Conservation (phyloP, 2,329 filamentous ascomycete genomes). For the Colletotrichum sp. region DNA sequence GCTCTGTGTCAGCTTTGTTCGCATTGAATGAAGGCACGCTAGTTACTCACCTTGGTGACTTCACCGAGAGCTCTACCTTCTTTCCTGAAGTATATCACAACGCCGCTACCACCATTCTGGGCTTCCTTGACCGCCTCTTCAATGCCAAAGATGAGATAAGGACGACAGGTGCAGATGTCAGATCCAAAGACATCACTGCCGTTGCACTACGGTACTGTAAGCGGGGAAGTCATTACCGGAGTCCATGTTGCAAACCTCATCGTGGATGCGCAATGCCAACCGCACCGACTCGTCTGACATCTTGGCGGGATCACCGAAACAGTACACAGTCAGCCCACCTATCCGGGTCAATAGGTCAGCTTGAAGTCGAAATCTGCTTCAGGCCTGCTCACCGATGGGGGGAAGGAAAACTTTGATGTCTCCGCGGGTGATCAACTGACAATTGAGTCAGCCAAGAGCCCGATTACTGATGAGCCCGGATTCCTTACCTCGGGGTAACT, state of each 20-base stretch:
- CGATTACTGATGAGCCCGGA: not conserved
- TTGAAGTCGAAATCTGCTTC: not conserved
- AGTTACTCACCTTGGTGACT: conserved; percentile 81
- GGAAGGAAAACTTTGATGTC: conserved; percentile 97
- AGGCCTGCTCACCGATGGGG: conserved; percentile 71
- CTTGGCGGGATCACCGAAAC: conserved; percentile 93
- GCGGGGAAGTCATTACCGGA: not conserved
- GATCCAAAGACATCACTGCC: conserved; percentile 97
- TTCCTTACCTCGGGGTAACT: conserved; percentile 81
- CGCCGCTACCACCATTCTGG: conserved; percentile 89
- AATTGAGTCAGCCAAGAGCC: conserved; percentile 25
- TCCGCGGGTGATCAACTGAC: conserved; percentile 83
- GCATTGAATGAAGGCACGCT: conserved; percentile 4
- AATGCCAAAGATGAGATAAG: conserved; percentile 95
- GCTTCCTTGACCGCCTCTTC: conserved; percentile 98
- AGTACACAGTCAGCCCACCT: conserved; percentile 93
- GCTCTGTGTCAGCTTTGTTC: conserved; percentile 31
- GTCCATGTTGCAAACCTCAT: conserved; percentile 51
- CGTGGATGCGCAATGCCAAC: conserved; percentile 82
- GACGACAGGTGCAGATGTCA: conserved; percentile 96
- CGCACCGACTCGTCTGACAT: conserved; percentile 86
- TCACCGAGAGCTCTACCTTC: conserved; percentile 94
- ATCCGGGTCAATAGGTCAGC: not conserved
- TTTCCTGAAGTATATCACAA: conserved; percentile 98
- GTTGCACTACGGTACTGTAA: conserved; percentile 67